Evolutionary conservation across 176 grass and related monocot species (phyloP).

Genomic region (Oryza punctata): DNA sequence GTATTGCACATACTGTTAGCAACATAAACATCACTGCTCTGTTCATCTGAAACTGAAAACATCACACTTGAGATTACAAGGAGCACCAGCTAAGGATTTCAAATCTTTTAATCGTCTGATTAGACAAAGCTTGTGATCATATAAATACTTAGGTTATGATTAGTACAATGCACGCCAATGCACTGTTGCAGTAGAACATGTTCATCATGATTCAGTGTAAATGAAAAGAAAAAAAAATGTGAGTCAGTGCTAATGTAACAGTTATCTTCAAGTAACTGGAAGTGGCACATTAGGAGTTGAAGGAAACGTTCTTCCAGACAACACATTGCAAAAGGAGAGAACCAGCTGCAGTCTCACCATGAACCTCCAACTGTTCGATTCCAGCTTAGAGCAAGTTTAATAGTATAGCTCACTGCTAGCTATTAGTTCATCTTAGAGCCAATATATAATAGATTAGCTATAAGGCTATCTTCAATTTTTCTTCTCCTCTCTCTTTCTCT

Average conservation of each 20-base stretch:
- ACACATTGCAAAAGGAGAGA: neutral
- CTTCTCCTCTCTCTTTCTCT: too few species aligned
- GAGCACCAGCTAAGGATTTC: neutral
- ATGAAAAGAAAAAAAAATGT: neutral
- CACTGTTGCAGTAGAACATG: neutral
- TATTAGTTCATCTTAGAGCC: too few species aligned
- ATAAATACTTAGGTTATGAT: neutral
- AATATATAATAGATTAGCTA: too few species aligned
- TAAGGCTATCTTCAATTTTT: too few species aligned
- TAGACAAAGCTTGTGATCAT: neutral
- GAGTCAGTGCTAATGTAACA: neutral
- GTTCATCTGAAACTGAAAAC: neutral
- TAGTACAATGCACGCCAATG: neutral
- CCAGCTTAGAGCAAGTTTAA: too few species aligned
- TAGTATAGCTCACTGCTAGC: too few species aligned
- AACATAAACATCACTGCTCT: slow-evolving; percentile 8
- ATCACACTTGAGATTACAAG: neutral
- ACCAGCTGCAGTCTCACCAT: neutral
- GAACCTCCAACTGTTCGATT: neutral
- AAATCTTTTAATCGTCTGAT: neutral
- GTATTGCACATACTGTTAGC: neutral
- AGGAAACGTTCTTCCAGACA: neutral
- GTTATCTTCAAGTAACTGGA: neutral
- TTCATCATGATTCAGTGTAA: neutral
- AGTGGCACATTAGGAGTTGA: neutral